Evolutionary conservation across 2,329 filamentous ascomycete genomes (phyloP), one percentile per base, ranked within the genome.

Genomic region (Orbilia quercus): DNA sequence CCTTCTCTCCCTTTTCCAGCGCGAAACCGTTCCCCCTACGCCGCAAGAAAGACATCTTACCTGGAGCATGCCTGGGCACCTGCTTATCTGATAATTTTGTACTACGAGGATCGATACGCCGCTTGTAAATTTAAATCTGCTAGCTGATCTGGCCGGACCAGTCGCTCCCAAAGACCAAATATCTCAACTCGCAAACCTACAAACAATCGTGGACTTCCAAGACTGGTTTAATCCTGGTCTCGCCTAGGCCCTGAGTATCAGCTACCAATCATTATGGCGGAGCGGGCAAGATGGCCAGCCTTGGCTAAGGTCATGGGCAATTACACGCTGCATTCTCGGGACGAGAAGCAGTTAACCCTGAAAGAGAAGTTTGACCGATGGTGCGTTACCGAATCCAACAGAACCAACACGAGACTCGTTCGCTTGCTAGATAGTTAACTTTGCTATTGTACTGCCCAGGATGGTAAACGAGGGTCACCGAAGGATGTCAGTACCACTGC

Each of bases 391-490:
- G 50, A 64, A 20, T 42, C 45, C 51, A 72, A 65, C 51, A 42
- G 44, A 28, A 18, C 9, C 31, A 53, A 75, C 66, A 66, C 36
- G 73, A 16, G 20, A 6, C 31, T 16, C 7, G 40, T 4, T 22
- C n/a, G 12, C n/a, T n/a, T n/a, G 14, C 40, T 16, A 45, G 22
- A 48, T 62, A 31, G 42, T 18, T 28, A 2, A 9, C 28, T 31
- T 31, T 31, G 4, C 28, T 4, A 20, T 36, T 23, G 5, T 9
- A 50, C n/a, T n/a, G n/a, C n/a, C n/a, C 66, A 81, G 80, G 91
- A 93, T 95, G 91, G 89, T 94, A 74, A 94, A 94, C 80, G 91
- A 94, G 80, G 91, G 91, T 73, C 92, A 92, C 80, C 85, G 90
- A 79, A 85, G 90, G 87, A 85, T 94, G 87, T 92, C 84, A 66